Evolutionary conservation across 768 basidiomycete species (phyloP).

Genomic region (Boletus rufocinnamomeus): DNA sequence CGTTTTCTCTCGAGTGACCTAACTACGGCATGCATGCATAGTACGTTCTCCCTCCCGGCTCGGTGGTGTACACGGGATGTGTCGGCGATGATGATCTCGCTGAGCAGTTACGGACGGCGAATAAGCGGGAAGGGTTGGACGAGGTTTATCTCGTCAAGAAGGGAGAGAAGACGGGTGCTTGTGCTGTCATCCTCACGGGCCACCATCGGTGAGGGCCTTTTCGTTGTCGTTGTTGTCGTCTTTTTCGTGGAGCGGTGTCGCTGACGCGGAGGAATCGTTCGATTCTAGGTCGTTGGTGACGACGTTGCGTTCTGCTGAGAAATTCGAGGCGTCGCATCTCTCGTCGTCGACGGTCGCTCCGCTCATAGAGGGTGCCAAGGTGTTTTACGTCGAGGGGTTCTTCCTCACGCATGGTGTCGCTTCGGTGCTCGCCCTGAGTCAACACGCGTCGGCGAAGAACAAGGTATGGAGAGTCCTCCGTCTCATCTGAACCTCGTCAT

Average conservation of each 20-base stretch:
- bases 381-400: constrained; percentile 95
- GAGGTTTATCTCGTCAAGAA: constrained; percentile 88
- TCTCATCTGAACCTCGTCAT: not conserved
- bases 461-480: constrained; percentile 52
- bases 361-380: constrained; percentile 76
- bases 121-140: constrained; percentile 87
- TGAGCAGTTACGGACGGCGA: constrained; percentile 83
- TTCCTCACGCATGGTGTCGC: constrained; percentile 93
- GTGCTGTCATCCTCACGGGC: constrained; percentile 92
- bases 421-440: constrained; percentile 69
- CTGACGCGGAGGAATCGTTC: not conserved
- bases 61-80: constrained; percentile 92
- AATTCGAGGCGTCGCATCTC: constrained; percentile 82
- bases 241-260: not conserved
- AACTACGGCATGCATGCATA: constrained; percentile 29
- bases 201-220: constrained; percentile 70
- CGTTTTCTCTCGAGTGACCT: not conserved
- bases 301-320: constrained; percentile 86
- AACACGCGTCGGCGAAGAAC: constrained; percentile 69
- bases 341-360: constrained; percentile 72
- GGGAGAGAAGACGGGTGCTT: constrained; percentile 91
- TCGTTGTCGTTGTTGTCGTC: not conserved
- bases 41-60: constrained; percentile 87
- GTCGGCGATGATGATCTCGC: constrained; percentile 95
- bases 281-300: constrained; percentile 83